Conservation (phyloP, 2,329 filamentous ascomycete genomes). For the Claviceps arundinis region DNA sequence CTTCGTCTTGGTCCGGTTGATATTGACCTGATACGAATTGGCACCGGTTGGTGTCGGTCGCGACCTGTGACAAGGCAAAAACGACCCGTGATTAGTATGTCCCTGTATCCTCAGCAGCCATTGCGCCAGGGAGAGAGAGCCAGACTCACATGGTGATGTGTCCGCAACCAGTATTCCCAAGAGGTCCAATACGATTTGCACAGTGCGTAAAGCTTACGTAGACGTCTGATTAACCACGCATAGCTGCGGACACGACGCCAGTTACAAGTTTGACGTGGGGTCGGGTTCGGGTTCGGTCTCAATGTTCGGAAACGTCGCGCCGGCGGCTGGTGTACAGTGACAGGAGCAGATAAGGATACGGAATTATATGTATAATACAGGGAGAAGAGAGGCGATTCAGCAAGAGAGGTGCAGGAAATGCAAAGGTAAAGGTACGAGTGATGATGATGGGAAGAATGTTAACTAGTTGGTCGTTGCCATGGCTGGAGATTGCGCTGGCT, state of each 20-base stretch:
- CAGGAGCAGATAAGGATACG: neutral
- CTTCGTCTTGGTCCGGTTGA: conserved; percentile 78
- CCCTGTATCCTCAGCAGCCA: neutral
- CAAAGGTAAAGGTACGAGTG: too few species aligned
- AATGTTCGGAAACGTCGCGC: neutral
- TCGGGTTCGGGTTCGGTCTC: neutral
- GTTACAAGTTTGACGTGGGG: neutral
- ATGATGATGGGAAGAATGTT: too few species aligned
- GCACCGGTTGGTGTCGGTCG: conserved; percentile 19
- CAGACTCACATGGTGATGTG: conserved; percentile 16
- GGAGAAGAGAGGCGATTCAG: too few species aligned
- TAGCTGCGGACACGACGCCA: neutral
- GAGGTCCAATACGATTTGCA: conserved; percentile 16
- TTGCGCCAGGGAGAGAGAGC: neutral
- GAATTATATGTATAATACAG: too few species aligned
- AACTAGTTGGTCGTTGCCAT: neutral
- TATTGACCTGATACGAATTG: conserved; percentile 60
- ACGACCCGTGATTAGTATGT: conserved; percentile 6
- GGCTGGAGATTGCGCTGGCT: neutral
- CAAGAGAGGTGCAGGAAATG: too few species aligned
- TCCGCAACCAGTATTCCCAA: conserved; percentile 15
- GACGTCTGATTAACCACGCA: conserved; percentile 3
- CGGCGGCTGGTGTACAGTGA: neutral
- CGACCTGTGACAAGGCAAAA: conserved; percentile 11
- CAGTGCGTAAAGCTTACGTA: neutral